Base-by-base conservation (phyloP, 2,329 filamentous ascomycete genomes). In the Exophiala xenobiotica region DNA sequence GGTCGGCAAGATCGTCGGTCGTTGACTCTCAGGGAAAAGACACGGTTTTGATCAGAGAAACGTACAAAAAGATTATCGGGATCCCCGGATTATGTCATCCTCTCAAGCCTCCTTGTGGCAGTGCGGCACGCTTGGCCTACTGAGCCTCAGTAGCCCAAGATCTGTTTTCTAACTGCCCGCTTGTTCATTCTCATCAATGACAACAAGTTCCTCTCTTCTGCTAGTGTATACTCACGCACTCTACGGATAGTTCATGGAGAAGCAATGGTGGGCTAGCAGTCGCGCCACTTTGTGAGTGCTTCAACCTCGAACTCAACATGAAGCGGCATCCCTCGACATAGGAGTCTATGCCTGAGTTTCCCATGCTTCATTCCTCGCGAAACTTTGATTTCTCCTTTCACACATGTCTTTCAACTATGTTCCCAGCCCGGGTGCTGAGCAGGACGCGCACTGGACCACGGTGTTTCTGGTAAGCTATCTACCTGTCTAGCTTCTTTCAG, bases 391-490 rank as follows among this genome's bases (percentile, higher is more conserved):
- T 20, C 18, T 22, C 38, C 18, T 42, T 62, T 59, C 59, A 43
- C 46, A 50, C 58, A 77, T 76, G 74, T 67, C 69, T 54, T 65
- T 69, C 53, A 65, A 61, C 43, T 77, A 72, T 62, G 57, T 64
- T 24, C 70, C 74, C 26, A 64, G 65, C 46, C 39, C 56, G 37
- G 66, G 63, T 46, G 69, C 68, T 43, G 56, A 68, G 24, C 64
- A 69, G 37, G 60, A 67, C 53, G 49, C 68, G 29, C 71, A 70
- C 45, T 72, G 66, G 69, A 63, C 62, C 23, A 65, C 68, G n/a
- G 64, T 70, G 31, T 64, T 69, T 48, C 60, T 74, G 54, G 70
- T 72, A 49, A 46, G 68, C 64, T 29, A 3, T 12, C 5, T 39
- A 14, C 27, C 5, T 16, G 12, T 16, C 7, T 6, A 7, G 9